Percentiles rank a stretch among this genome's conserved stretches.
phyloP scores from a whole-genome alignment of 352 stramenopile species.

The Phytophthora pluvialis region DNA sequence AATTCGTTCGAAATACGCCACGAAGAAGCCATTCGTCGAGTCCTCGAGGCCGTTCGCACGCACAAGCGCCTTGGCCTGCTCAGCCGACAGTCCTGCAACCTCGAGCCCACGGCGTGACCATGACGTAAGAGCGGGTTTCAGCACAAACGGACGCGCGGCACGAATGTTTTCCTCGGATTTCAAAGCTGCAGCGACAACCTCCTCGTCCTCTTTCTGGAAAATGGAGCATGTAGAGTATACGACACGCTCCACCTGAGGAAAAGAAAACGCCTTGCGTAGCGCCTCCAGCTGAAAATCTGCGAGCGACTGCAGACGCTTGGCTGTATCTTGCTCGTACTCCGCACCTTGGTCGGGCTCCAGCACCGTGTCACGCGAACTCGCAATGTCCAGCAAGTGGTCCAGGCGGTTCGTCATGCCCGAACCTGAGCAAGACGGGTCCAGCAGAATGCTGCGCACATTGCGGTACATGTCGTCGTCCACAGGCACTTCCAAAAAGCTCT shows the following conservation, averaged over 20 bases:
- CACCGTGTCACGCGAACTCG: slow-evolving; percentile 62
- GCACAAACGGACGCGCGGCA: slow-evolving; percentile 61
- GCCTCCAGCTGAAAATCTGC: slow-evolving; percentile 95
- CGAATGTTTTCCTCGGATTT: slow-evolving; percentile 54
- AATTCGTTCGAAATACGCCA: slow-evolving; percentile 93
- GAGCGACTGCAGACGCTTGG: slow-evolving; percentile 90
- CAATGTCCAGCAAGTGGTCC: slow-evolving; percentile 91
- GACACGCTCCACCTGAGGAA: slow-evolving; percentile 93
- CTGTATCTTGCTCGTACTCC: slow-evolving; percentile 60
- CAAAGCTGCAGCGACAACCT: slow-evolving; percentile 92
- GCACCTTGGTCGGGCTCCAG: slow-evolving; percentile 40
- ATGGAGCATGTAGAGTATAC: slow-evolving; percentile 98
- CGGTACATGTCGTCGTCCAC: slow-evolving; percentile 73
- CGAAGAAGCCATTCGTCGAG: slow-evolving; percentile 97
- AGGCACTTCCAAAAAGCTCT: slow-evolving; percentile 94
- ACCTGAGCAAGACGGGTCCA: slow-evolving; percentile 97
- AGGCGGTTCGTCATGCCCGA: slow-evolving; percentile 95
- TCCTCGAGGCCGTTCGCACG: slow-evolving; percentile 93
- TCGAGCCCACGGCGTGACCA: slow-evolving; percentile 80
- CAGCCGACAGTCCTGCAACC: slow-evolving; percentile 57
- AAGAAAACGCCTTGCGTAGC: slow-evolving; percentile 94
- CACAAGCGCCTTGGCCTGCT: slow-evolving; percentile 87
- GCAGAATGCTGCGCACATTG: slow-evolving; percentile 92
- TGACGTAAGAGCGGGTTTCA: slow-evolving; percentile 67
- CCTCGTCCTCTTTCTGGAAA: slow-evolving; percentile 96